Evolutionary conservation across 73 alveolate genomes (phyloP).

Genomic region (Paramecium tetraurelia): DNA sequence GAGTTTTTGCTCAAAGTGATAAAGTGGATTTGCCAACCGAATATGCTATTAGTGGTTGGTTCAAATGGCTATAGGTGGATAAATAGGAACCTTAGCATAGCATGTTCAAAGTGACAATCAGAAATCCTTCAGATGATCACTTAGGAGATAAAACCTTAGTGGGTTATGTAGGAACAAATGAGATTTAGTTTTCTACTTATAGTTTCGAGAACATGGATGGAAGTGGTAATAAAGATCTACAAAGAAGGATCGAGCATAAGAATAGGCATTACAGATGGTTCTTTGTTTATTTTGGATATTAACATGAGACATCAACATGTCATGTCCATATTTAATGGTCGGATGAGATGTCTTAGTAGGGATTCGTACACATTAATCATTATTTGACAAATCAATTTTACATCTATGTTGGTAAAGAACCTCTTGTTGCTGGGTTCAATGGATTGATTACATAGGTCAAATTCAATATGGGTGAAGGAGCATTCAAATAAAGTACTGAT

Average conservation of each 20-base stretch:
- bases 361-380: neutral
- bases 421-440: neutral
- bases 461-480: slow-evolving; percentile 35
- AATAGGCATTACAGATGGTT: slow-evolving; percentile 24
- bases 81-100: neutral
- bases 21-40: neutral
- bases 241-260: slow-evolving; percentile 15
- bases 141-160: neutral
- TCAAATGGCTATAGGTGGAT: neutral
- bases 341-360: neutral
- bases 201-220: slow-evolving; percentile 39
- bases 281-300: slow-evolving; percentile 25
- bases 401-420: neutral
- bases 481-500: neutral
- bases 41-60: slow-evolving; percentile 35
- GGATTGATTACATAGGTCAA: neutral
- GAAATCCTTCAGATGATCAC: neutral
- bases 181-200: slow-evolving; percentile 13
- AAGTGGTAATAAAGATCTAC: neutral
- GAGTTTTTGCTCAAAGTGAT: neutral
- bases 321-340: slow-evolving; percentile 6
- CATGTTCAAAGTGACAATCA: neutral
- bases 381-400: neutral
- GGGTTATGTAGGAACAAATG: neutral
- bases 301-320: neutral